Evolutionary conservation across 768 basidiomycete genomes (phyloP).

Genomic region (Dacryopinax spathularia): DNA sequence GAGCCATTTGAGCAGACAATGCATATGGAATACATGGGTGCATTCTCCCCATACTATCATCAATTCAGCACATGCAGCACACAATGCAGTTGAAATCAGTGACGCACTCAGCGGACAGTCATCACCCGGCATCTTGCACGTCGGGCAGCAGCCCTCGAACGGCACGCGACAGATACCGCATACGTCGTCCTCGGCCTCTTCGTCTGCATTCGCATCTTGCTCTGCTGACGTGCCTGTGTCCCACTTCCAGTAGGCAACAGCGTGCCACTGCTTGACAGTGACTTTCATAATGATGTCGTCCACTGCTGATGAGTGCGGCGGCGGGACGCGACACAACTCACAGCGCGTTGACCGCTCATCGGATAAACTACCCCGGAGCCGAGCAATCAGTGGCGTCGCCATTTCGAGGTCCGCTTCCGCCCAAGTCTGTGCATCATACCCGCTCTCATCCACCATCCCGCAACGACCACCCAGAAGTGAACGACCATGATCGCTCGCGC

Average conservation of each 20-base stretch:
- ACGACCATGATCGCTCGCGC: constrained; percentile 9
- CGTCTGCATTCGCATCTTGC: constrained; percentile 20
- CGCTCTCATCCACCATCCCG: background rate
- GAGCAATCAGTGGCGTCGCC: background rate
- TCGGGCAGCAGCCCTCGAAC: constrained; percentile 89
- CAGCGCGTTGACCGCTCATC: background rate
- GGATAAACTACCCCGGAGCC: background rate
- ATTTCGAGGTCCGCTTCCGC: background rate
- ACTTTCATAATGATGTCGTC: constrained; percentile 48
- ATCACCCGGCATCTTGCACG: constrained; percentile 93
- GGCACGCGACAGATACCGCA: constrained; percentile 85
- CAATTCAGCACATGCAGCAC: constrained; percentile 1
- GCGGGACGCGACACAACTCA: background rate
- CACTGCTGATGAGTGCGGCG: background rate
- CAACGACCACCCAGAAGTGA: background rate
- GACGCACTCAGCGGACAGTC: constrained; percentile 78
- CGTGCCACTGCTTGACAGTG: constrained; percentile 70
- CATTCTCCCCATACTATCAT: constrained; percentile 92
- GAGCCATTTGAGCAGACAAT: constrained; percentile 94
- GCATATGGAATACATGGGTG: constrained; percentile 96
- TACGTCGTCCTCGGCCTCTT: constrained; percentile 43
- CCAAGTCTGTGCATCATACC: background rate
- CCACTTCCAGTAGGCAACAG: constrained; percentile 84
- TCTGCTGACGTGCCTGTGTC: constrained; percentile 30
- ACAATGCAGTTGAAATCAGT: constrained; percentile 2